Evolutionary conservation across 75 land plant genomes (phyloP).

Genomic region (Pseudotsuga menziesii): DNA sequence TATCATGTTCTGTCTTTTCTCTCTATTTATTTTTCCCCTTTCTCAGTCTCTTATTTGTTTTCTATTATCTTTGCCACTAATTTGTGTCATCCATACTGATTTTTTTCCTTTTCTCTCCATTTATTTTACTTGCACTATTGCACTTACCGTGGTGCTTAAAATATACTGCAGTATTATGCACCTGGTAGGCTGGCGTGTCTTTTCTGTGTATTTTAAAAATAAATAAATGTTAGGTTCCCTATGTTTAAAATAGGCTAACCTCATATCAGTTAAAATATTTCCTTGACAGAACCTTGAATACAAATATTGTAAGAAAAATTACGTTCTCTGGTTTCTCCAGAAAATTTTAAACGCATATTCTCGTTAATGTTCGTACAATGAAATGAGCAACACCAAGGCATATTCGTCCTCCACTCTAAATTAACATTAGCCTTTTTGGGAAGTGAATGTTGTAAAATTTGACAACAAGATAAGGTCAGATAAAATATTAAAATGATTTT

Average conservation of each 20-base stretch:
- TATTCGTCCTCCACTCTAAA: not conserved
- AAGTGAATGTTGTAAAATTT: too few species aligned
- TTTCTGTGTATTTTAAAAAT: not conserved
- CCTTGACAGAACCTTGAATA: not conserved
- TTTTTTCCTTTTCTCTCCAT: too few species aligned
- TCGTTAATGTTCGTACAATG: not conserved
- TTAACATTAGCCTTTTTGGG: too few species aligned
- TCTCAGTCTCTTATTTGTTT: not conserved
- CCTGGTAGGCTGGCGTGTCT: not conserved
- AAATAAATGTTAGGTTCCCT: not conserved
- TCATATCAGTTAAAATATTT: not conserved
- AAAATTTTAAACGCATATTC: not conserved
- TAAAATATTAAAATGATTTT: too few species aligned
- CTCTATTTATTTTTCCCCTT: not conserved
- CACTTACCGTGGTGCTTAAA: too few species aligned
- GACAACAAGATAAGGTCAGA: not conserved
- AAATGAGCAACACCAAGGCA: not conserved
- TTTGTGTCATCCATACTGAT: not conserved
- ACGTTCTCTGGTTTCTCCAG: not conserved
- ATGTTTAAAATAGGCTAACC: not conserved
- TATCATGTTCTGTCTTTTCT: not conserved
- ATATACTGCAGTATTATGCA: not conserved
- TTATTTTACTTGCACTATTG: too few species aligned
- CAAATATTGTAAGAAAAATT: too few species aligned
- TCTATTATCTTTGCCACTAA: not conserved